phyloP scores from a whole-genome alignment of 2,329 filamentous ascomycete species.

The Colletotrichum sp. region DNA sequence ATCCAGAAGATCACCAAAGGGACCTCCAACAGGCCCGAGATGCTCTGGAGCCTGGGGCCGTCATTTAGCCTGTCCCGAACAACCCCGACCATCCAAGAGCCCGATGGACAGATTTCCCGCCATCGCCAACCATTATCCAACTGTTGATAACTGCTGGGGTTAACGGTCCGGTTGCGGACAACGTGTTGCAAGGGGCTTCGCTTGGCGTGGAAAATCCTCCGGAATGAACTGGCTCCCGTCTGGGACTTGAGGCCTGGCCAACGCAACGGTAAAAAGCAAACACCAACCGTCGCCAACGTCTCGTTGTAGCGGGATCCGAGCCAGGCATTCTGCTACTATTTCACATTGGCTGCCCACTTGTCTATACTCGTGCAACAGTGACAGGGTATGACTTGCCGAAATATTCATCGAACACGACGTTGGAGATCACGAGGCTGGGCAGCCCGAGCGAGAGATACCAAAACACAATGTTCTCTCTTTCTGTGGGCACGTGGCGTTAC shows the following conservation, averaged over 20 bases:
- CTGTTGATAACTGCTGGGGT: background rate
- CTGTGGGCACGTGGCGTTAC: slow-evolving; percentile 14
- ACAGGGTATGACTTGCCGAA: background rate
- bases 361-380: background rate
- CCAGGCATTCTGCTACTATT: background rate
- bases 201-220: slow-evolving; percentile 23
- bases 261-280: slow-evolving; percentile 12
- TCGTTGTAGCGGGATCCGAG: background rate
- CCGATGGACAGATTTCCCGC: slow-evolving; percentile 6
- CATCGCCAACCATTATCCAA: slow-evolving; percentile 3
- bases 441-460: background rate
- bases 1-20: slow-evolving; percentile 19
- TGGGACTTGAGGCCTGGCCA: background rate
- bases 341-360: background rate
- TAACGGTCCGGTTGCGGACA: slow-evolving; percentile 16
- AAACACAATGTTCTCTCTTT: background rate
- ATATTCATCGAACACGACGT: background rate
- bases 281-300: background rate
- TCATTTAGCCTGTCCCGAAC: slow-evolving; percentile 9
- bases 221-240: background rate
- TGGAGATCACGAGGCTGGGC: background rate
- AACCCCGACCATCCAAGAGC: slow-evolving; percentile 1
- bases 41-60: background rate
- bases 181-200: background rate
- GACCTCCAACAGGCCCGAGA: slow-evolving; percentile 6